Conservation (phyloP, 2,329 filamentous ascomycete species). For the Annulohypoxylon truncatum region DNA sequence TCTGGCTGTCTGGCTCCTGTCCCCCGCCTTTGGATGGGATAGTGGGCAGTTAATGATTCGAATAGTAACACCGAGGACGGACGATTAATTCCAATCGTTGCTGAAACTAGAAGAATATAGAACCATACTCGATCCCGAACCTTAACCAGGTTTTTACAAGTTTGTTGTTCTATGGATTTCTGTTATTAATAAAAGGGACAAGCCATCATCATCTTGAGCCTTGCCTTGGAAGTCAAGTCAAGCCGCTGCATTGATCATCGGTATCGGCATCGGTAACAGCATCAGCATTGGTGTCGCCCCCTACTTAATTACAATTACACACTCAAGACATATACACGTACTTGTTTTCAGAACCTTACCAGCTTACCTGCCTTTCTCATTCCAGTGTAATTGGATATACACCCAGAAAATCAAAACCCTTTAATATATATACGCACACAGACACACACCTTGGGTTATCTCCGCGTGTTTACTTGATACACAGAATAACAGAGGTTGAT, state of each 20-base stretch:
- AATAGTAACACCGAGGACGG: conserved; percentile 37
- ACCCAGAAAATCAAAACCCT: conserved; percentile 8
- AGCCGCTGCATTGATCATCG: conserved; percentile 7
- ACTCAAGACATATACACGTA: not conserved
- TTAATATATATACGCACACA: conserved; percentile 5
- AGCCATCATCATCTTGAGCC: conserved; percentile 17
- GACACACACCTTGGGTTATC: conserved; percentile 4
- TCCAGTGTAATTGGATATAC: conserved; percentile 3
- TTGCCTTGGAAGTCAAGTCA: not conserved
- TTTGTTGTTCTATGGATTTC: not conserved
- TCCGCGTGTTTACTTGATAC: conserved; percentile 19
- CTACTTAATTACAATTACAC: not conserved
- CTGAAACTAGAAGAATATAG: conserved; percentile 37
- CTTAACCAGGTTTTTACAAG: conserved; percentile 3
- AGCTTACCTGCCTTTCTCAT: not conserved
- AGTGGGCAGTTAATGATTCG: conserved; percentile 32
- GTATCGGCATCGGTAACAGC: not conserved
- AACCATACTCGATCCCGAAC: conserved; percentile 29
- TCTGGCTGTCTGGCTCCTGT: conserved; percentile 14
- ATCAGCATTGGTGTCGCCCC: not conserved
- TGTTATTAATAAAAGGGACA: conserved; percentile 18
- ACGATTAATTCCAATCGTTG: conserved; percentile 31
- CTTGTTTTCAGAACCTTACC: conserved; percentile 22
- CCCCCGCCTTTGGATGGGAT: conserved; percentile 22
- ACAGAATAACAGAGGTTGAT: conserved; percentile 22